Evolutionary conservation across 176 grass and related monocot species (phyloP), one percentile per base, ranked within the genome.

Genomic region (Oryza rufipogon): DNA sequence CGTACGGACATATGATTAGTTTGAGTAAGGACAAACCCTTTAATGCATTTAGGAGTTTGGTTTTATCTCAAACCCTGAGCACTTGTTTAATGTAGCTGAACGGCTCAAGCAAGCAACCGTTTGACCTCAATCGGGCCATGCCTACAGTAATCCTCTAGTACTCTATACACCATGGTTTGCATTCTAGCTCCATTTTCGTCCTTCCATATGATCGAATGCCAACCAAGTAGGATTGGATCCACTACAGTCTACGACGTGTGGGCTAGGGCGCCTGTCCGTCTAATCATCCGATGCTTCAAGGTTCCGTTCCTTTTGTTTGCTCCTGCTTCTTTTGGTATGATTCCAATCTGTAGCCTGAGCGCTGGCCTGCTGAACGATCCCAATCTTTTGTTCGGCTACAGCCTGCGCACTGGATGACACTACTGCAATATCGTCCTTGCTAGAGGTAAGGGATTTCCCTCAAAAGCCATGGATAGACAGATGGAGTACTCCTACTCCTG

Each of bases 251-350:
- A 22, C 33, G 2, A 3, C 30, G 30, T 32, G 56, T 44, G 22
- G 22, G 12, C 34, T 70, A 56, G 12, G 1, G 30, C 30, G 30
- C 28, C 71, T 47, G 71, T 48, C 42, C 5, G n/a, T 45, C 70
- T 46, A 72, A 72, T 71, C 17, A 42, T 44, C 51, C 4, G 4
- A 3, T 20, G 5, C 38, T 4, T 19, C 20, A 45, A 73, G 13
- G 12, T 2, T 22, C 42, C 23, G 5, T 73, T 49, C 3, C 6
- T 26, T 70, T 64, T 2, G 3, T 25, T 28, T 80, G 68, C 33
- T 30, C 71, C 67, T 20, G 56, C 84, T 80, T 80, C n/a, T 80
- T 74, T 73, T 74, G 85, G 77, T 73, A 73, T 52, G 67, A 1
- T 7, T 63, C 0, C 8, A 19, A 16, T 63, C 0, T 48, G 36